Base-by-base conservation (phyloP, 2,329 filamentous ascomycete genomes). In the Cladosporium austrohemisphaericum region DNA sequence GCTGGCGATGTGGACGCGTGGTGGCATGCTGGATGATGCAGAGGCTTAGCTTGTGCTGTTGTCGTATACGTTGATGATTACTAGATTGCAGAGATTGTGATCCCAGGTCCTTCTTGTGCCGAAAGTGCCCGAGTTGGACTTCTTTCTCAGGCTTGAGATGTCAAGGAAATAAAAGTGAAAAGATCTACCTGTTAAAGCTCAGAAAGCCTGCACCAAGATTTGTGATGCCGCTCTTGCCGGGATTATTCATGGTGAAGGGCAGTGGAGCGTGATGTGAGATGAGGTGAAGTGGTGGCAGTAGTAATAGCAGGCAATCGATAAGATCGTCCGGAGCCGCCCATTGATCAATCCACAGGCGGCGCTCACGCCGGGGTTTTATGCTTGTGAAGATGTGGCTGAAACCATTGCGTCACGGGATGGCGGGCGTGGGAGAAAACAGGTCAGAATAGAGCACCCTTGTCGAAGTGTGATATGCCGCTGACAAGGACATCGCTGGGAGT, bases 141-240 rank as follows among this genome's bases (percentile, higher is more conserved):
- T n/a, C n/a, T n/a, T n/a, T n/a, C n/a, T n/a, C n/a, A n/a, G n/a
- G n/a, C n/a, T 13, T 35, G 38, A 32, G 48, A 32, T 31, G 28
- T 13, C 28, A 11, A n/a, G 28, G 4, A n/a, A 37, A 20, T 8
- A 20, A 37, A 20, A 16, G 33, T 37, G 22, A 46, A 10, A 18
- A 35, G 3, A 25, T 23, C n/a, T 54, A 56, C 49, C 50, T 60
- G 50, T 60, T 55, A 49, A 61, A 60, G 28, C 43, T 60, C n/a
- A 62, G 52, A 40, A 60, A 60, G 35, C 57, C 55, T 23, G n/a
- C 16, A 23, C 43, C 43, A 23, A 35, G 31, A 18, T 36, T 51
- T 43, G 46, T 40, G 51, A 32, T 47, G 49, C 46, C 40, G 49
- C 40, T 40, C 22, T 37, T 49, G 16, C 23, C 20, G 19, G 22